A percentile compares a stretch with the other conserved stretches of the same genome.
Conservation (phyloP, 495 filamentous ascomycete genomes). For the Aspergillus haitiensis region DNA sequence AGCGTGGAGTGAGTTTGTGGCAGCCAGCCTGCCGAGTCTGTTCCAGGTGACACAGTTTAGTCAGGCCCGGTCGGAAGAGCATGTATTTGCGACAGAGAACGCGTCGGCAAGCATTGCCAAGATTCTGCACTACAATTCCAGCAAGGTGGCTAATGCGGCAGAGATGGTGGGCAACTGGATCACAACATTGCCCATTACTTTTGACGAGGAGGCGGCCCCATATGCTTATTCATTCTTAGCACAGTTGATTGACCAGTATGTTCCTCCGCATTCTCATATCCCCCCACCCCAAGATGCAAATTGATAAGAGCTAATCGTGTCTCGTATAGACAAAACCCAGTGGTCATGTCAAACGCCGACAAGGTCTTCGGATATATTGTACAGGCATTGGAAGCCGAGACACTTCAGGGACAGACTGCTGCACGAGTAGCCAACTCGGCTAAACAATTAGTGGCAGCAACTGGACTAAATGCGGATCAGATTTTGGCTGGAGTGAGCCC, state of each 20-base stretch:
- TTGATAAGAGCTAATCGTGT: slow-evolving; percentile 22
- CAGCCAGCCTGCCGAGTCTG: slow-evolving; percentile 72
- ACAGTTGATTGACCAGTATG: slow-evolving; percentile 91
- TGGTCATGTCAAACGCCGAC: slow-evolving; percentile 68
- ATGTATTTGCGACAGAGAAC: slow-evolving; percentile 97
- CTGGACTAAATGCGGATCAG: slow-evolving; percentile 68
- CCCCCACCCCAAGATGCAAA: neutral
- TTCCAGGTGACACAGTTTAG: slow-evolving; percentile 80
- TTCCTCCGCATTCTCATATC: slow-evolving; percentile 26
- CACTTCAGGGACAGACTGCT: slow-evolving; percentile 79
- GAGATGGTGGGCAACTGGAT: slow-evolving; percentile 79
- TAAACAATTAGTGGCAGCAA: slow-evolving; percentile 67
- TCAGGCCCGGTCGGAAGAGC: slow-evolving; percentile 83
- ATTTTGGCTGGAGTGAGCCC: slow-evolving; percentile 68
- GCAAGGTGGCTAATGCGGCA: slow-evolving; percentile 69
- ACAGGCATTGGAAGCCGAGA: slow-evolving; percentile 86
- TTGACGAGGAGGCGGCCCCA: slow-evolving; percentile 96
- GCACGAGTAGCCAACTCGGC: slow-evolving; percentile 69
- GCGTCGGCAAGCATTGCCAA: slow-evolving; percentile 96
- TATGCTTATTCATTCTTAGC: slow-evolving; percentile 93
- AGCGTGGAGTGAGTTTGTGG: slow-evolving; percentile 80
- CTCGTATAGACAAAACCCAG: slow-evolving; percentile 74
- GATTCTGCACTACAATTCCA: slow-evolving; percentile 83
- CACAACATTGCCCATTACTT: slow-evolving; percentile 82
- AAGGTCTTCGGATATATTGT: slow-evolving; percentile 81